Percentiles rank a stretch among this genome's conserved stretches.
phyloP scores from a whole-genome alignment of 768 basidiomycete genomes.

The Macrolepiota fuliginosa region DNA sequence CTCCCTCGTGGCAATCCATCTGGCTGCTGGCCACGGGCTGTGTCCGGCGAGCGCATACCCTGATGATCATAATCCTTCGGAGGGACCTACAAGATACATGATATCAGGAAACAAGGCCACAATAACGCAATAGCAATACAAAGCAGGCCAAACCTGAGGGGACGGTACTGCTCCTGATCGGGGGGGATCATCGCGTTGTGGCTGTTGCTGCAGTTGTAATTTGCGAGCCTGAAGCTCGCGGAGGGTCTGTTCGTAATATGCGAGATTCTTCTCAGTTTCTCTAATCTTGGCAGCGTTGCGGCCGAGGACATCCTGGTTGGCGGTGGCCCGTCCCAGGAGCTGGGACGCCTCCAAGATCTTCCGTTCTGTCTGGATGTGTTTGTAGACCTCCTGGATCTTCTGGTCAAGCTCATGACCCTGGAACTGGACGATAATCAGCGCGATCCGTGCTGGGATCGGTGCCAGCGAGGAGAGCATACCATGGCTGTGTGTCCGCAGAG shows the following conservation, averaged over 20 bases:
- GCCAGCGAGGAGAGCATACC: constrained; percentile 18
- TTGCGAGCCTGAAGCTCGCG: constrained; percentile 81
- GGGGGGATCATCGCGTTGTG: constrained; percentile 52
- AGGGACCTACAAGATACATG: constrained; percentile 40
- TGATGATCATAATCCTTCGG: constrained; percentile 49
- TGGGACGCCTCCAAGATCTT: constrained; percentile 88
- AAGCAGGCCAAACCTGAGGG: constrained; percentile 37
- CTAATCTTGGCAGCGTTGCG: constrained; percentile 83
- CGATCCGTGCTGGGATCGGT: constrained; percentile 14
- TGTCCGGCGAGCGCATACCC: constrained; percentile 39
- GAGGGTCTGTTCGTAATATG: constrained; percentile 85
- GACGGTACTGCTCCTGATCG: constrained; percentile 46
- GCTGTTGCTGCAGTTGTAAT: constrained; percentile 41
- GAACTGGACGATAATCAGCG: constrained; percentile 22
- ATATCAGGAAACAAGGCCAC: constrained; percentile 9
- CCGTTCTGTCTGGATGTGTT: constrained; percentile 88
- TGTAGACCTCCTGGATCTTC: constrained; percentile 90
- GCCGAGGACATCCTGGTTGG: constrained; percentile 82
- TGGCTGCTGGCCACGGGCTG: constrained; percentile 25
- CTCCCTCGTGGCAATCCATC: constrained; percentile 48
- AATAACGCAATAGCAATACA: neutral
- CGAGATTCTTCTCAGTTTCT: constrained; percentile 79
- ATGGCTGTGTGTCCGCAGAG: constrained; percentile 22
- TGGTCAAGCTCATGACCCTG: constrained; percentile 75
- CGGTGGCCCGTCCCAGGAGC: constrained; percentile 76